Conservation (phyloP, 2,329 filamentous ascomycete genomes). For the Fusarium anthophilum region DNA sequence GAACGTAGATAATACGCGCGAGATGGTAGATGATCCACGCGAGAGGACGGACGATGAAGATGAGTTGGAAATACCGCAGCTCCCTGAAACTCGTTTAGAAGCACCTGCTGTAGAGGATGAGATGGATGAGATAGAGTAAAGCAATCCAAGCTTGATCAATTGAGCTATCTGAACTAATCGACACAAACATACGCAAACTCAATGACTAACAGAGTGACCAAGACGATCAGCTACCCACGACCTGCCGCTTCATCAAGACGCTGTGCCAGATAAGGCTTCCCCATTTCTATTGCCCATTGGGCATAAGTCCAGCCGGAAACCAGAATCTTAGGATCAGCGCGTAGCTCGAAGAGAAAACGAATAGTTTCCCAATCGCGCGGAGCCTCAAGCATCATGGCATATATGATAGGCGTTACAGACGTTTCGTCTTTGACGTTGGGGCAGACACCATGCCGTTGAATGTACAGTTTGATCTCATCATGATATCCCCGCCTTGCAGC, state of each 20-base stretch:
- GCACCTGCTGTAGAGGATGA: too few relatives aligned
- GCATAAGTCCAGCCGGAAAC: background rate
- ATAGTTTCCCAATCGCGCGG: background rate
- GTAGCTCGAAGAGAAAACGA: background rate
- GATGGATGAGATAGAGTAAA: too few relatives aligned
- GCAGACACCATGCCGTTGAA: background rate
- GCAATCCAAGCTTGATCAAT: too few relatives aligned
- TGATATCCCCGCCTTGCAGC: background rate
- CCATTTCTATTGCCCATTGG: background rate
- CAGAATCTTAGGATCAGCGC: background rate
- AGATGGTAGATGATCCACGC: too few relatives aligned
- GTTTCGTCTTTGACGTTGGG: background rate
- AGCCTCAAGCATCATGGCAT: background rate
- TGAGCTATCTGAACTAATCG: too few relatives aligned
- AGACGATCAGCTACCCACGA: too few relatives aligned
- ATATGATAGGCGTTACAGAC: background rate
- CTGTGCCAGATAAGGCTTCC: background rate
- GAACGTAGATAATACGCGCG: too few relatives aligned
- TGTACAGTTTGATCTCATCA: background rate
- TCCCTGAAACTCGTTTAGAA: background rate
- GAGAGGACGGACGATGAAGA: too few relatives aligned
- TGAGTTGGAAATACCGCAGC: too few relatives aligned
- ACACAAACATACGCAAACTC: too few relatives aligned
- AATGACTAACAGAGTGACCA: too few relatives aligned
- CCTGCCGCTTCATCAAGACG: background rate